Base-by-base conservation (phyloP, 495 filamentous ascomycete species). In the Aspergillus leporis region DNA sequence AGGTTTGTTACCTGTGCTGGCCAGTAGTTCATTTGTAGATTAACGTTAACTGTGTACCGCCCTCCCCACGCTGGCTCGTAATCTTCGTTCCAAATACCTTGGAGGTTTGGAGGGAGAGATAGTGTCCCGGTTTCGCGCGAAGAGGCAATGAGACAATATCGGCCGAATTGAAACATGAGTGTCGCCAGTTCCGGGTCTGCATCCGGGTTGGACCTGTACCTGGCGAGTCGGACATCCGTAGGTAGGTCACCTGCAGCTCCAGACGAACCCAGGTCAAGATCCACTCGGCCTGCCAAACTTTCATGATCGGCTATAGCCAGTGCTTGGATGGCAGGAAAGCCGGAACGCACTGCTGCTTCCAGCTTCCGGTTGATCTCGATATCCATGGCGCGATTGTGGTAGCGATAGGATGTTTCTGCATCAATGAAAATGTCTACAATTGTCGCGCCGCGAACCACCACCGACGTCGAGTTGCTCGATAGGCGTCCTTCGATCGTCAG, bases 21-120 rank as follows among this genome's bases (percentile, higher is more conserved):
- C 79, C 80, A 82, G 65, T 82, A 82, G 66, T 83, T 84, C 77
- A 83, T 84, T 58, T 82, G 63, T 0, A 72, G 66, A 31, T 84
- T 83, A 61, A 81, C 79, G 63, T 83, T 82, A 19, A 78, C 73
- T 9, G 80, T 83, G 65, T 71, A 83, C 48, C 78, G 79, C 54
- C 72, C 69, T 12, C 73, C 74, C 79, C 79, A 85, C 5, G 75
- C 59, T 0, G 77, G 75, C 30, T 50, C 54, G 53, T 70, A 77
- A 43, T 68, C 60, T 8, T 71, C 51, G 53, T 83, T 82, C 81
- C 78, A 83, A 31, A 82, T 68, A 5, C 79, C 80, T 60, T 85
- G 81, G 1, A 82, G 72, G 48, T 79, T 82, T 8, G 79, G 74
- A 4, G 82, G 79, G 0, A 83, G 64, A 0, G 63, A 13, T 34